Evolutionary conservation across 345 rosid genomes (phyloP).

Genomic region (Eutrema japonicum): DNA sequence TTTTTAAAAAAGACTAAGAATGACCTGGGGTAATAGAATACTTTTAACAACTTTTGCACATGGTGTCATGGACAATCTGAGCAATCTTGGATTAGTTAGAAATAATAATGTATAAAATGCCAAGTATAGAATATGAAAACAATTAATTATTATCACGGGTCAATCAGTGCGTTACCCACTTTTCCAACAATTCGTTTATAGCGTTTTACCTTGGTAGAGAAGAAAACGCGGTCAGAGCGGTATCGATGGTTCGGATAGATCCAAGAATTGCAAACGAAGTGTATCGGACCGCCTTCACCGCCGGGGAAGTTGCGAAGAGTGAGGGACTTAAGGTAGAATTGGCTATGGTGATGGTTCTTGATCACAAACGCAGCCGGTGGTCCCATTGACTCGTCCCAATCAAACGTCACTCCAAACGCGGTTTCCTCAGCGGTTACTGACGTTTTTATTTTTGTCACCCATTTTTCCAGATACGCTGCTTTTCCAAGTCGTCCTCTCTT

Average conservation of each 20-base stretch:
- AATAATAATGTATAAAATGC: background rate
- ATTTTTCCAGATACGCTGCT: slow-evolving; percentile 64
- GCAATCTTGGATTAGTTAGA: background rate
- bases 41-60: slow-evolving; percentile 24
- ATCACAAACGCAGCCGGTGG: slow-evolving; percentile 73
- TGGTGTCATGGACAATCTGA: slow-evolving; percentile 4
- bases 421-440: slow-evolving; percentile 61
- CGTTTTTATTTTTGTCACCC: slow-evolving; percentile 55
- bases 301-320: slow-evolving; percentile 54
- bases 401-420: slow-evolving; percentile 54
- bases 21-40: slow-evolving; percentile 15
- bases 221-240: slow-evolving; percentile 75
- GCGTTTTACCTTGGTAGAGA: slow-evolving; percentile 78
- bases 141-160: background rate
- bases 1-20: slow-evolving; percentile 1
- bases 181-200: background rate
- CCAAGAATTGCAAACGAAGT: slow-evolving; percentile 93
- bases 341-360: slow-evolving; percentile 70
- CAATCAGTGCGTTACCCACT: slow-evolving; percentile 3
- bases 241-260: slow-evolving; percentile 75
- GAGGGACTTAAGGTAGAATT: slow-evolving; percentile 64
- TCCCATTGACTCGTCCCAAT: slow-evolving; percentile 73
- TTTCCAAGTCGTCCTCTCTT: slow-evolving; percentile 61
- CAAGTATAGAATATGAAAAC: background rate
- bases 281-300: slow-evolving; percentile 51